Conservation (phyloP, 2,329 filamentous ascomycete genomes). For the Exophiala mesophila region DNA sequence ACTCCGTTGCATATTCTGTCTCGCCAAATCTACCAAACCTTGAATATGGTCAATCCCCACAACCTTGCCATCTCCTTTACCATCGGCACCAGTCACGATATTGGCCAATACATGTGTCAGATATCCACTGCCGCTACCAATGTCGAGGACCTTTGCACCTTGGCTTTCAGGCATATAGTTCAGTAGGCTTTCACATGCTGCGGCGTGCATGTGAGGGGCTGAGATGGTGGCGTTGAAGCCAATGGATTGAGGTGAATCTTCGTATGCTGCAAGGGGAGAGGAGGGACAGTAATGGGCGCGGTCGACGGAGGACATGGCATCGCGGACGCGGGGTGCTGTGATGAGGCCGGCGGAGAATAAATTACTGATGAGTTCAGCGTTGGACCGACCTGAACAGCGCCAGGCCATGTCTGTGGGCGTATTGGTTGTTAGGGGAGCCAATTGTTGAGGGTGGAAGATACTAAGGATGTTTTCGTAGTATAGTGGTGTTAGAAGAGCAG, state of each 20-base stretch:
- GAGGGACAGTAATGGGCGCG: constrained; percentile 64
- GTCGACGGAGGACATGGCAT: constrained; percentile 86
- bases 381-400: constrained; percentile 72
- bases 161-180: constrained; percentile 49
- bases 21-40: constrained; percentile 58
- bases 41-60: constrained; percentile 72
- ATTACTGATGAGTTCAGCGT: constrained; percentile 72
- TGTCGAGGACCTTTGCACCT: constrained; percentile 59
- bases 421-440: background rate
- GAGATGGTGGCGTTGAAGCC: constrained; percentile 65
- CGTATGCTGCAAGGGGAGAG: constrained; percentile 55
- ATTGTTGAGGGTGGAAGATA: background rate
- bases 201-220: constrained; percentile 68
- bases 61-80: constrained; percentile 49
- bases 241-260: constrained; percentile 65
- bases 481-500: background rate
- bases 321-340: constrained; percentile 63
- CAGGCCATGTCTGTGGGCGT: constrained; percentile 67
- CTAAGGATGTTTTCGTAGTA: no score
- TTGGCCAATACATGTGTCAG: constrained; percentile 84
- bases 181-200: constrained; percentile 59
- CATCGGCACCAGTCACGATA: constrained; percentile 47
- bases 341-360: constrained; percentile 69
- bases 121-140: constrained; percentile 75
- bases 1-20: constrained; percentile 62